Conservation (phyloP, 2,329 filamentous ascomycete genomes). For the Arthrinium phaeospermum region DNA sequence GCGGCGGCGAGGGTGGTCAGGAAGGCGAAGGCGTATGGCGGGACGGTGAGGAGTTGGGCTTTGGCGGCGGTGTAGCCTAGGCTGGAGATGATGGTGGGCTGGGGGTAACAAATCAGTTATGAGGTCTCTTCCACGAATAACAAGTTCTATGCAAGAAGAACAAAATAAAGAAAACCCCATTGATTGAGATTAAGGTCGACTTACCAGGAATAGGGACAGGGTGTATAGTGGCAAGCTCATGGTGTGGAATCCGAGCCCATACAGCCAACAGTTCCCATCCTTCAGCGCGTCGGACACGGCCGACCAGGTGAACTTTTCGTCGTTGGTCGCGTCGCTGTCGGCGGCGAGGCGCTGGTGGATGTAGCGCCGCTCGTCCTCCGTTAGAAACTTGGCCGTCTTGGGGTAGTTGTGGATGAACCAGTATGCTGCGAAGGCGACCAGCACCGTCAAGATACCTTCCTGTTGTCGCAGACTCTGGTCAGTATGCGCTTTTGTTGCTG, state of each 20-base stretch:
- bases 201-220: slow-evolving; percentile 58
- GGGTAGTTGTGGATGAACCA: slow-evolving; percentile 73
- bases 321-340: slow-evolving; percentile 72
- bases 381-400: slow-evolving; percentile 62
- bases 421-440: slow-evolving; percentile 56
- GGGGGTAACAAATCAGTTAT: neutral
- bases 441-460: slow-evolving; percentile 62
- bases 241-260: slow-evolving; percentile 74
- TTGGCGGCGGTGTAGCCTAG: slow-evolving; percentile 59
- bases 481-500: neutral
- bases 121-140: too few species aligned
- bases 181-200: slow-evolving; percentile 26
- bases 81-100: slow-evolving; percentile 59
- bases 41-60: slow-evolving; percentile 65
- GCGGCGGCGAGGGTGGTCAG: slow-evolving; percentile 63
- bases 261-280: slow-evolving; percentile 76
- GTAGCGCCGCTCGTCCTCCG: slow-evolving; percentile 57
- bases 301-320: slow-evolving; percentile 72
- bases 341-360: slow-evolving; percentile 68
- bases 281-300: slow-evolving; percentile 67
- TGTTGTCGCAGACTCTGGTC: slow-evolving; percentile 24
- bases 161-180: slow-evolving; percentile 36
- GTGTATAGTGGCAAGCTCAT: slow-evolving; percentile 69
- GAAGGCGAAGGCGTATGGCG: slow-evolving; percentile 69
- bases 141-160: slow-evolving; percentile 39